A percentile compares a stretch with the other conserved stretches of the same genome.
These are phyloP conservation scores for Schizothecium vesticola DNA, from an alignment of 495 filamentous ascomycete species.

Conservation along the genomic window DNA sequence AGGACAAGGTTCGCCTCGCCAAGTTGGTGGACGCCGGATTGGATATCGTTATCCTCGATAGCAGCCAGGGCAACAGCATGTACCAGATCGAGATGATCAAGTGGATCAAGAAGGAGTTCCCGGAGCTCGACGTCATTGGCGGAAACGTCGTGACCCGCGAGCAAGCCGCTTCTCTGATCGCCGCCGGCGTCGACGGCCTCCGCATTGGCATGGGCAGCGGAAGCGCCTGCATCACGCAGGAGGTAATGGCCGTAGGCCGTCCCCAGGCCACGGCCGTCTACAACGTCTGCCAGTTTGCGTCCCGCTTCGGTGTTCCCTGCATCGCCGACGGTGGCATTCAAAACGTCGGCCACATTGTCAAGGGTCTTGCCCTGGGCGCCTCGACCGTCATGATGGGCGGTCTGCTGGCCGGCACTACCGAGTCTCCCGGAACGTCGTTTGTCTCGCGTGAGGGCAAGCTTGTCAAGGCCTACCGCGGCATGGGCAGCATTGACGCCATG, in stretches of 20 bases:
- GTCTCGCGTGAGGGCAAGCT: constrained; percentile 92
- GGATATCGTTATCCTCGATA: constrained; percentile 93
- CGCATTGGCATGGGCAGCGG: constrained; percentile 99
- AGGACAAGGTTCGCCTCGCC: constrained; percentile 81
- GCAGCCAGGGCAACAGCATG: constrained; percentile 93
- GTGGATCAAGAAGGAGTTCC: constrained; percentile 82
- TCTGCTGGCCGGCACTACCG: constrained; percentile 91
- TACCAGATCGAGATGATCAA: constrained; percentile 97
- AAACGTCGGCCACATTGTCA: constrained; percentile 98
- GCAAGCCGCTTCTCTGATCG: constrained; percentile 87
- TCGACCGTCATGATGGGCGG: constrained; percentile 99
- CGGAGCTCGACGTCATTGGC: constrained; percentile 86
- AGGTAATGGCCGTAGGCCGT: constrained; percentile 97
- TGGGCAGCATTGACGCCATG: constrained; percentile 99
- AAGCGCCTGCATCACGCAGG: constrained; percentile 97
- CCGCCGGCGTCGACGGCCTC: constrained; percentile 90
- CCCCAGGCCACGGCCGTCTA: constrained; percentile 91
- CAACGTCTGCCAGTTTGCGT: constrained; percentile 81
- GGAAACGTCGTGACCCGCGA: constrained; percentile 97
- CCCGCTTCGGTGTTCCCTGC: constrained; percentile 91
- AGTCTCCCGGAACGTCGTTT: constrained; percentile 95
- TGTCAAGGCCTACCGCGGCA: constrained; percentile 97
- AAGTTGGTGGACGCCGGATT: constrained; percentile 90
- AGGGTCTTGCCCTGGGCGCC: constrained; percentile 90
- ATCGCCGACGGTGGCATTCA: constrained; percentile 98